Percentiles rank a stretch among this genome's conserved stretches.
These are phyloP conservation scores for Cladophialophora chaetospira DNA, from an alignment of 2,329 filamentous ascomycete species.

Conservation along the genomic window DNA sequence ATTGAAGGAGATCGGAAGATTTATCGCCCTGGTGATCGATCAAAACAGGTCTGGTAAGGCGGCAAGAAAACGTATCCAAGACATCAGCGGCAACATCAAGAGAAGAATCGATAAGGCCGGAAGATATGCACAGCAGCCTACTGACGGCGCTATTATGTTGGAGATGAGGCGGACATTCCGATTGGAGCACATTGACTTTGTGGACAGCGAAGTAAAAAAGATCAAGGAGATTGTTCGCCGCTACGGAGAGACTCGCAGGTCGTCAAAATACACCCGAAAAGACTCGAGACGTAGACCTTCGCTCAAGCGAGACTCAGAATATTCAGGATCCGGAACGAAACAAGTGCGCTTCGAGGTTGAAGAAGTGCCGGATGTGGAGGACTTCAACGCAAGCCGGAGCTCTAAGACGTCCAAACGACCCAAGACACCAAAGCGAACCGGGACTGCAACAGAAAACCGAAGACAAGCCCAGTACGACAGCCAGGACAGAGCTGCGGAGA, in stretches of 20 bases:
- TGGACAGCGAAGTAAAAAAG: slow-evolving; percentile 11
- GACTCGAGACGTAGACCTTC: neutral
- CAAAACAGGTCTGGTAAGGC: slow-evolving; percentile 15
- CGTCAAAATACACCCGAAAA: neutral
- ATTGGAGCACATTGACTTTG: neutral
- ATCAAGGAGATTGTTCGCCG: slow-evolving; percentile 8
- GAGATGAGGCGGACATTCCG: slow-evolving; percentile 11
- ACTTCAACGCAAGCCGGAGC: neutral
- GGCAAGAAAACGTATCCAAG: slow-evolving; percentile 18
- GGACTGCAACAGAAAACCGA: slow-evolving; percentile 9
- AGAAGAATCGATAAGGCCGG: slow-evolving; percentile 5
- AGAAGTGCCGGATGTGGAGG: neutral
- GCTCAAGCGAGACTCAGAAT: neutral
- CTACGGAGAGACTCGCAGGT: slow-evolving; percentile 10
- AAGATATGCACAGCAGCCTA: neutral
- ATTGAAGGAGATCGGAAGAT: slow-evolving; percentile 22
- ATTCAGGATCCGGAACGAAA: slow-evolving; percentile 1
- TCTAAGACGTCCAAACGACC: neutral
- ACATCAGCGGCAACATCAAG: slow-evolving; percentile 28
- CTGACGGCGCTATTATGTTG: neutral
- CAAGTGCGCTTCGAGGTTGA: slow-evolving; percentile 14
- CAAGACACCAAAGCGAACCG: neutral
- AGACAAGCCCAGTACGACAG: slow-evolving; percentile 11
- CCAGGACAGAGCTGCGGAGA: slow-evolving; percentile 10
- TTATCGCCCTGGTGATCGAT: slow-evolving; percentile 22